Evolutionary conservation across 2,329 filamentous ascomycete species (phyloP), one percentile per base, ranked within the genome.

Genomic region (Colletotrichum chlorophyti): DNA sequence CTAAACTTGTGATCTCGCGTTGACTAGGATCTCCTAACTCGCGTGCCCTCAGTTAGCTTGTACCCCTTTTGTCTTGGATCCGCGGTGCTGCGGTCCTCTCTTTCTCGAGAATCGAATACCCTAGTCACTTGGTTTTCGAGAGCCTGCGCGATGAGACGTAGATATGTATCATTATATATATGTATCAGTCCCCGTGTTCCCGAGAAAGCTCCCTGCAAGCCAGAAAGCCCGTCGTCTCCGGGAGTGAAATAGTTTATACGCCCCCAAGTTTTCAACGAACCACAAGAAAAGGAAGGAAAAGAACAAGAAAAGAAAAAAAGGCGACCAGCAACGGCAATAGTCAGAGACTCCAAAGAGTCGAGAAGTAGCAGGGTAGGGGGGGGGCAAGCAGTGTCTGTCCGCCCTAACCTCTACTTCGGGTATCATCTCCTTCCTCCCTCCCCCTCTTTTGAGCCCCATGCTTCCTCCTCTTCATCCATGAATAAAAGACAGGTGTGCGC

Each of bases 361-460:
- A 37, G 15, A 11, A 12, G 14, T 37, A 19, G 19, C n/a, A n/a
- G n/a, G n/a, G n/a, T n/a, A n/a, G n/a, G n/a, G n/a, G n/a, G n/a
- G n/a, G n/a, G n/a, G n/a, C n/a, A n/a, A n/a, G 12, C 4, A 40
- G 15, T 6, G 15, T 17, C 26, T 8, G 9, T 9, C 9, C 15
- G 31, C 19, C 21, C 27, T 15, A 27, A 24, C 12, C 27, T 10
- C 37, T 27, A 43, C 23, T 34, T 26, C 55, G 55, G 51, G 55
- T 59, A 59, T 59, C 55, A 59, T 59, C 38, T 38, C 23, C 49
- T 41, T 12, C 34, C 19, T 46, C 43, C 32, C 29, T 29, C 24
- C 17, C 24, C 2, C 1, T 43, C 26, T 31, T n/a, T n/a, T 12
- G 15, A 11, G 34, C 43, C 24, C 15, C 9, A 27, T n/a, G 10